Conservation (phyloP, 352 stramenopile species). For the Elongisporangium undulatum region DNA sequence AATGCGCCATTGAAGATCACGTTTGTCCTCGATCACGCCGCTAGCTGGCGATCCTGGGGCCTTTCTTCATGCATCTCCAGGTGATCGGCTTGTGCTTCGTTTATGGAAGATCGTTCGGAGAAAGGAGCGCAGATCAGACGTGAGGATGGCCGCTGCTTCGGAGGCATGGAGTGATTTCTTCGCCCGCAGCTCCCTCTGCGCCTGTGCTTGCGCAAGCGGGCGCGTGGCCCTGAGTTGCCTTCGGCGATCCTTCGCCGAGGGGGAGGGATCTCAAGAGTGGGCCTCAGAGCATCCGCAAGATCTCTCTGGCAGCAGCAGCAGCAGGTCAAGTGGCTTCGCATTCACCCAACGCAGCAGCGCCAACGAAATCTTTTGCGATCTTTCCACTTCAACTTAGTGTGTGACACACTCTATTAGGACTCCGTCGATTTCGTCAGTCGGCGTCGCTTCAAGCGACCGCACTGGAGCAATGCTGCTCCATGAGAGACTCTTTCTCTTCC, state of each 20-base stretch:
- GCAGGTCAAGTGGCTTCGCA: neutral
- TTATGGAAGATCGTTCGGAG: neutral
- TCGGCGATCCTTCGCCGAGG: neutral
- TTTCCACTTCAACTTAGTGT: neutral
- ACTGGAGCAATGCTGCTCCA: neutral
- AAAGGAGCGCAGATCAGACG: neutral
- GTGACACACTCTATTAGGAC: neutral
- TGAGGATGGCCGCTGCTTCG: too few relatives aligned
- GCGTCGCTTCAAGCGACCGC: too few relatives aligned
- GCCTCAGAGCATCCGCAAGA: neutral
- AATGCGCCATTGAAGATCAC: neutral
- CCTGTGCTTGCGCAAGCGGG: neutral
- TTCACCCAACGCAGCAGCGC: neutral
- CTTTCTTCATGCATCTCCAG: neutral
- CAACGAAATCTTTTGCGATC: neutral
- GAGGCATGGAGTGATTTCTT: neutral
- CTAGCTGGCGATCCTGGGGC: neutral
- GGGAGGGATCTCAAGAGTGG: neutral
- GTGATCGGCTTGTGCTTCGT: neutral
- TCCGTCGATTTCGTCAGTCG: neutral
- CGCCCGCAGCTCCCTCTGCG: neutral
- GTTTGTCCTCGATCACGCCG: neutral
- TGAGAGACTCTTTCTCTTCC: neutral
- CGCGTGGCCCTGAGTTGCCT: neutral
- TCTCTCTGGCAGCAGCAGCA: neutral